Percentiles rank a stretch among this genome's conserved stretches.
phyloP scores from a whole-genome alignment of 352 stramenopile species.

The Blastocystis sp. region DNA sequence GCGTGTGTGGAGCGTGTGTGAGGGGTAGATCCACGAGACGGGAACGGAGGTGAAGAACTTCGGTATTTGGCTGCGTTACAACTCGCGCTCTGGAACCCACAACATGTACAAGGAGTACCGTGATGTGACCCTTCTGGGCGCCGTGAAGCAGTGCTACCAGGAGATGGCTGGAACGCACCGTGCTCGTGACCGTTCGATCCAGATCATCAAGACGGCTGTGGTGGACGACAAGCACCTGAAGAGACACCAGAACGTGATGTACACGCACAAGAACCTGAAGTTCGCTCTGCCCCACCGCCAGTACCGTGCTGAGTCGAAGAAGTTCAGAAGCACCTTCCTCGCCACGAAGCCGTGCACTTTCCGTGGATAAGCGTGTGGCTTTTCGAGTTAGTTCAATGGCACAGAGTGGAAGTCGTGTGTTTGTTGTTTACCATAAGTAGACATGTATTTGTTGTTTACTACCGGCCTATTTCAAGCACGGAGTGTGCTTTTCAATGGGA shows the following conservation, averaged over 20 bases:
- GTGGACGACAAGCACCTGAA: not conserved
- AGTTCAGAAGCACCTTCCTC: constrained; percentile 51
- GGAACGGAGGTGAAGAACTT: constrained; percentile 98
- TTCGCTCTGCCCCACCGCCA: constrained; percentile 54
- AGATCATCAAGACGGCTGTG: constrained; percentile 57
- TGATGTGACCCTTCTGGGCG: constrained; percentile 87
- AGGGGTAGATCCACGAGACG: constrained; percentile 83
- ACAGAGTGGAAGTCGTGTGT: no score
- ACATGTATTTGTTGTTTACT: not conserved
- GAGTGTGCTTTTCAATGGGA: not conserved
- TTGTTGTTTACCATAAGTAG: no score
- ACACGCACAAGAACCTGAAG: constrained; percentile 43
- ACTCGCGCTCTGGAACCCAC: constrained; percentile 95
- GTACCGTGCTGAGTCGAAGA: constrained; percentile 54
- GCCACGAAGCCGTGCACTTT: constrained; percentile 42
- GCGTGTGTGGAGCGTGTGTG: constrained; percentile 59
- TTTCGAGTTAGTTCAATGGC: no score
- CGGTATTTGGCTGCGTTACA: constrained; percentile 98
- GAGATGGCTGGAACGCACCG: constrained; percentile 67
- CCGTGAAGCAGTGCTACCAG: constrained; percentile 88
- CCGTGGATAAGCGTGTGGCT: constrained; percentile 72
- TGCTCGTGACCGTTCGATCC: constrained; percentile 53
- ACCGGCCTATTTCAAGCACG: not conserved
- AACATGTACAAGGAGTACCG: constrained; percentile 99
- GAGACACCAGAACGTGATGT: constrained; percentile 53